A percentile compares a stretch with the other conserved stretches of the same genome.
These are phyloP conservation scores for Tetrapyrgos nigripes DNA, from an alignment of 1,284 basidiomycete species.

Conservation along the genomic window DNA sequence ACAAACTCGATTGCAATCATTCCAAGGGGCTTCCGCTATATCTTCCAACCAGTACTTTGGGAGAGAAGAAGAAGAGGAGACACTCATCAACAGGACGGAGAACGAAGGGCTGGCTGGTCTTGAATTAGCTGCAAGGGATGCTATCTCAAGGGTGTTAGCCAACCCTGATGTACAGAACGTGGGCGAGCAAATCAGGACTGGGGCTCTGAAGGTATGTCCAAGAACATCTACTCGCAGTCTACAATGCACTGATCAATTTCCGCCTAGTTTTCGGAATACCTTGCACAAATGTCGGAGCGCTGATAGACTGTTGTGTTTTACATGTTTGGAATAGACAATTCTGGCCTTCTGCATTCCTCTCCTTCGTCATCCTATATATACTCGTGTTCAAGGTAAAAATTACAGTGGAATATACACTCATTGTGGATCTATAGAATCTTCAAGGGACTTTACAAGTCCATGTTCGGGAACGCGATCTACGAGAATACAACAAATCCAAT, in stretches of 20 bases:
- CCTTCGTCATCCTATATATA: too few species aligned
- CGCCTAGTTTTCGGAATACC: constrained; percentile 75
- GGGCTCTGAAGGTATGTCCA: constrained; percentile 82
- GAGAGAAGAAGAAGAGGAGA: constrained; percentile 83
- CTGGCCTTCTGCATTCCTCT: too few species aligned
- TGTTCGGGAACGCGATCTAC: too few species aligned
- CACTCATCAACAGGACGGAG: constrained; percentile 41
- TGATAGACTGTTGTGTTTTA: constrained; percentile 23
- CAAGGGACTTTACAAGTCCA: too few species aligned
- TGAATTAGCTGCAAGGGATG: constrained; percentile 84
- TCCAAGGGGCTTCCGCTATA: constrained; percentile 94
- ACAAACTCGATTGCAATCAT: constrained; percentile 81
- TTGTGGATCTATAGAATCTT: too few species aligned
- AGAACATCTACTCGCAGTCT: constrained; percentile 11
- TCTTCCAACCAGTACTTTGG: constrained; percentile 97
- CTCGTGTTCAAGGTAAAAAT: too few species aligned
- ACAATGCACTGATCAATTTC: background rate
- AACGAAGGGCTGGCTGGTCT: constrained; percentile 71
- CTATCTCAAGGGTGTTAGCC: constrained; percentile 78
- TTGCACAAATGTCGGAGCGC: constrained; percentile 77
- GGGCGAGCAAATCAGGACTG: constrained; percentile 82
- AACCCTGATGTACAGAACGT: constrained; percentile 93
- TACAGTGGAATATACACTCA: too few species aligned
- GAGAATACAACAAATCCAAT: too few species aligned
- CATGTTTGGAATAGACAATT: too few species aligned